phyloP scores from a whole-genome alignment of 176 grass and related monocot genomes.

The Coix lacrymajobi region DNA sequence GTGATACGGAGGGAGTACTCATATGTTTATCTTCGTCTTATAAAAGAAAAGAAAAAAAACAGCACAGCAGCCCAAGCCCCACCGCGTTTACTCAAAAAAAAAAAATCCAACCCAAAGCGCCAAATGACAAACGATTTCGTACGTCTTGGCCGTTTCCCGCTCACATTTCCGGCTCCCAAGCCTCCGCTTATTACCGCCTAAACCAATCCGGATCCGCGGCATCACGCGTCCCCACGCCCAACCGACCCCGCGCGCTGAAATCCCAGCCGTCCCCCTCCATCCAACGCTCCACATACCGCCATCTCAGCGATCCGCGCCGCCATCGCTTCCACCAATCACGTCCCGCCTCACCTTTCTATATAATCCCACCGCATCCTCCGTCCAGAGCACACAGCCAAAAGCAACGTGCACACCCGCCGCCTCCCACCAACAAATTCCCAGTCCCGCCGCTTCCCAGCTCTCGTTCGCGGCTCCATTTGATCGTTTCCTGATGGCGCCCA shows the following conservation, averaged over 20 bases:
- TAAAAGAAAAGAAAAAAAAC: too few species aligned
- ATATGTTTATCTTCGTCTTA: too few species aligned
- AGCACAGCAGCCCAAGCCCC: too few species aligned
- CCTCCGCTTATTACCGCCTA: not conserved
- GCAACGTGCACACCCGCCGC: not conserved
- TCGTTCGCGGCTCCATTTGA: not conserved
- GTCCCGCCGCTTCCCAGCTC: not conserved
- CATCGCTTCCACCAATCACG: not conserved
- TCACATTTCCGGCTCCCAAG: not conserved
- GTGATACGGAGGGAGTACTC: too few species aligned
- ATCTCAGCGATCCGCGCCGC: slow-evolving; percentile 22
- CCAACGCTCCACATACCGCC: not conserved
- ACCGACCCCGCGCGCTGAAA: not conserved
- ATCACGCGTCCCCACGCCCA: slow-evolving; percentile 12
- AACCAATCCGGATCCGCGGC: not conserved
- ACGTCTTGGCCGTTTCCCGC: not conserved
- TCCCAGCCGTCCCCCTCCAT: not conserved
- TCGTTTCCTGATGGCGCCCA: slow-evolving; percentile 30
- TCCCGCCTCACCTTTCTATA: not conserved
- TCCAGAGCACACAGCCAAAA: not conserved
- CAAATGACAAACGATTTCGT: not conserved
- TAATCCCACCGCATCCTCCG: not conserved
- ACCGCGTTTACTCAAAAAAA: too few species aligned
- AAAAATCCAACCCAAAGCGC: not conserved
- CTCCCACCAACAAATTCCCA: not conserved